Evolutionary conservation across 352 stramenopile species (phyloP).

Genomic region (Pythium dissotocum): DNA sequence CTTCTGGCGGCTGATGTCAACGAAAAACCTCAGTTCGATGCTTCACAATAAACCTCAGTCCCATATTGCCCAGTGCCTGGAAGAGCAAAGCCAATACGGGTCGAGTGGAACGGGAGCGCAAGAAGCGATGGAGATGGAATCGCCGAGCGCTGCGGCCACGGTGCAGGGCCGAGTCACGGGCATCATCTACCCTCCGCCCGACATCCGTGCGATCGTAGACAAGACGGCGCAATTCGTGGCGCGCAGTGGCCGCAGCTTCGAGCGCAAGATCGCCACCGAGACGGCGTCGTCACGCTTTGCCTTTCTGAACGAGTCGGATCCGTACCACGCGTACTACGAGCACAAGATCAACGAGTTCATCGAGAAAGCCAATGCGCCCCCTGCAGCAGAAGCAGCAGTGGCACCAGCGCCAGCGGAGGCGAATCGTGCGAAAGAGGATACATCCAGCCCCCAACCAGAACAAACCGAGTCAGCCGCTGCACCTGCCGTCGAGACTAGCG

Average conservation of each 20-base stretch:
- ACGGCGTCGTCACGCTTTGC: slow-evolving; percentile 97
- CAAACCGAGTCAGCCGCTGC: slow-evolving; percentile 31
- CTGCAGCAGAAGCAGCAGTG: slow-evolving; percentile 5
- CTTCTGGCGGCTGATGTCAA: background rate
- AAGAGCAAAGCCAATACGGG: slow-evolving; percentile 1
- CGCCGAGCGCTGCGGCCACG: slow-evolving; percentile 27
- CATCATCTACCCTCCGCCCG: slow-evolving; percentile 96
- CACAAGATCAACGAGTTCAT: slow-evolving; percentile 92
- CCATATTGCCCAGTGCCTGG: slow-evolving; percentile 8
- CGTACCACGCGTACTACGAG: slow-evolving; percentile 99
- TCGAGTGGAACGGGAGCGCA: background rate
- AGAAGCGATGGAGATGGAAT: slow-evolving; percentile 2
- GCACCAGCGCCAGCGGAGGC: slow-evolving; percentile 32
- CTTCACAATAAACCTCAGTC: background rate
- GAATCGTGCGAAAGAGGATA: background rate
- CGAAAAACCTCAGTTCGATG: background rate
- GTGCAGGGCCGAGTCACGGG: slow-evolving; percentile 83
- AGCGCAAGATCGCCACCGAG: slow-evolving; percentile 96
- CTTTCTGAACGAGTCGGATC: slow-evolving; percentile 93
- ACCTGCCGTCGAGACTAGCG: slow-evolving; percentile 38
- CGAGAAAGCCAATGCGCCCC: slow-evolving; percentile 37
- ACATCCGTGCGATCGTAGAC: slow-evolving; percentile 97
- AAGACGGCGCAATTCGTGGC: slow-evolving; percentile 99
- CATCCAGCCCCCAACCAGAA: slow-evolving; percentile 15
- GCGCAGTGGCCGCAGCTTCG: slow-evolving; percentile 97